phyloP scores from a whole-genome alignment of 345 rosid species.

The Anastatica hierochuntica region DNA sequence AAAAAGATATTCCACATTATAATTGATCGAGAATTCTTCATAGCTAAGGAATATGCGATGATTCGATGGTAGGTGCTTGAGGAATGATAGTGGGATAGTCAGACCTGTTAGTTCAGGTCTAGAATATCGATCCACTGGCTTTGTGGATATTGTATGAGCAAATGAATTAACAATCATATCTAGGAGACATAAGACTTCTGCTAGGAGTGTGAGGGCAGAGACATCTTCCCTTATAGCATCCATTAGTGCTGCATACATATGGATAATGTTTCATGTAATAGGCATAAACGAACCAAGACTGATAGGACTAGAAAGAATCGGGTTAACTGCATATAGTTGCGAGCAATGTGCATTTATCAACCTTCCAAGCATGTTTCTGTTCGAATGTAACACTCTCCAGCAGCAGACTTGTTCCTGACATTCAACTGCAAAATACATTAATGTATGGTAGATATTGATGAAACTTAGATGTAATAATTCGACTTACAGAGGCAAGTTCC shows the following conservation, averaged over 20 bases:
- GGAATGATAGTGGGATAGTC: constrained; percentile 3
- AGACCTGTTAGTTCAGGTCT: constrained; percentile 81
- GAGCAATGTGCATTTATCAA: constrained; percentile 19
- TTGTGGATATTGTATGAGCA: constrained; percentile 77
- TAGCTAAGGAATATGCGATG: constrained; percentile 16
- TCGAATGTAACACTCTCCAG: constrained; percentile 81
- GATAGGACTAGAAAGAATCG: background rate
- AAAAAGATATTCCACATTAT: background rate
- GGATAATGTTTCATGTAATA: constrained; percentile 4
- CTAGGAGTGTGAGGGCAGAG: constrained; percentile 71
- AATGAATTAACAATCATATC: constrained; percentile 97
- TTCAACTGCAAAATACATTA: constrained; percentile 56
- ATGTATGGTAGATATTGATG: background rate
- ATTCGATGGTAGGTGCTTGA: too few species aligned
- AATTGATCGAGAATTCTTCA: background rate
- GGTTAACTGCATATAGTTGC: background rate
- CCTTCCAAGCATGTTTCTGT: constrained; percentile 97
- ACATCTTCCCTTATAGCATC: constrained; percentile 72
- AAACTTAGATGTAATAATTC: constrained; percentile 3
- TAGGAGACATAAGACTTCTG: constrained; percentile 85
- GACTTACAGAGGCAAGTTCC: constrained; percentile 95
- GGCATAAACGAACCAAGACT: background rate
- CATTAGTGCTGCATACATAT: constrained; percentile 53
- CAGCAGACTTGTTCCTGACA: constrained; percentile 89
- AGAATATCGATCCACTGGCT: constrained; percentile 72